Base-by-base conservation (phyloP, 2,329 filamentous ascomycete species). In the Aspergillus sp. region DNA sequence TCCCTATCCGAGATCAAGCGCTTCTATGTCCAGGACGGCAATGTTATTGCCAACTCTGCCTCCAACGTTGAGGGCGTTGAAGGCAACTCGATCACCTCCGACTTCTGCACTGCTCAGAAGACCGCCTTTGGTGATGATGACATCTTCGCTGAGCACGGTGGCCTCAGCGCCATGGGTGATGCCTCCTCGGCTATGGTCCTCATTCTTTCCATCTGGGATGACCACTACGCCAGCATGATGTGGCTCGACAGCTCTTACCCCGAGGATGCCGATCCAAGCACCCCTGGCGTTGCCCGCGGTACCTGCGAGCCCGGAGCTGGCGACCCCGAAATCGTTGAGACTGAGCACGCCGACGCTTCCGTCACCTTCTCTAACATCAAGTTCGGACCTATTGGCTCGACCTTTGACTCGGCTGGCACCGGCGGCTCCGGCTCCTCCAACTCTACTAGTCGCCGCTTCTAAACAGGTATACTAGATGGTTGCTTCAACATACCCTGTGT, bases 241-340 rank as follows among this genome's bases (percentile, higher is more conserved):
- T 91, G 88, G 88, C 83, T 91, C 67, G 88, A 90, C 78, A 84
- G 83, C 63, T 82, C 76, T 69, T 88, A 83, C 78, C 86, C 87
- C 55, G 75, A 77, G 60, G 70, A 71, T 51, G 72, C 68, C 24
- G 72, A 74, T 59, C 65, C 74, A 21, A 79, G 76, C 58, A 61
- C 58, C 3, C 76, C 77, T 40, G 84, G 85, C 64, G 70, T 77
- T 55, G 74, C 74, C 51, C 82, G 85, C 66, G 85, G 85, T 55
- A 75, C 77, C 49, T 87, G 85, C 73, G 56, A 78, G 45, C 77
- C 76, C 48, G 74, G 69, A 64, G 82, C 79, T 17, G 84, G 84
- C 53, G 77, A 76, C 44, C 84, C 84, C 33, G 61, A 71, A 40
- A 77, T 79, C 12, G 72, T 87, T 52, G 80, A 85, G 72, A 40